Evolutionary conservation across 805 yeast genomes (phyloP).

Genomic region (Danielozyma ontarioensis): DNA sequence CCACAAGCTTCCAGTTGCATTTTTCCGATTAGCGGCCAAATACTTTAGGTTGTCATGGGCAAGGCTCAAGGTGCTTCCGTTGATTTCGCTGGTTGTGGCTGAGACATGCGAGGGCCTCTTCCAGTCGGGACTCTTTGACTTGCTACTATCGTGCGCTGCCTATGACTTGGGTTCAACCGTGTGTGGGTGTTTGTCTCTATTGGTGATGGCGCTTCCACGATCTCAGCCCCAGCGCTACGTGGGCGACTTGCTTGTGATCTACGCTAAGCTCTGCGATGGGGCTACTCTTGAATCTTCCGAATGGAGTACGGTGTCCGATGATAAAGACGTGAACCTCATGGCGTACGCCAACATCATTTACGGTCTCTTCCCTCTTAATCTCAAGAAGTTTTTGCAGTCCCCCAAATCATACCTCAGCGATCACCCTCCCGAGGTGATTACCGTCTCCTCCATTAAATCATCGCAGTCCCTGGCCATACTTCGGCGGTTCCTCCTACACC

Average conservation of each 20-base stretch:
- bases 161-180: conserved; percentile 39
- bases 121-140: conserved; percentile 31
- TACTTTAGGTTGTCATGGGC: conserved; percentile 25
- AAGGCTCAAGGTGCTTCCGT: conserved; percentile 34
- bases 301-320: no score
- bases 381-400: conserved; percentile 35
- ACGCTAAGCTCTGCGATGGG: no score
- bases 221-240: no score
- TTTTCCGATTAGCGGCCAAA: conserved; percentile 32
- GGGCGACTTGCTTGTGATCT: no score
- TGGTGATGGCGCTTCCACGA: conserved; percentile 40
- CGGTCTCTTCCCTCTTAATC: conserved; percentile 52
- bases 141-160: conserved; percentile 32
- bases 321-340: conserved; percentile 21
- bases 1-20: conserved; percentile 26
- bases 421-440: conserved; percentile 11
- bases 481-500: conserved; percentile 42
- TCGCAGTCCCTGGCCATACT: conserved; percentile 18
- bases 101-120: conserved; percentile 22
- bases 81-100: conserved; percentile 31
- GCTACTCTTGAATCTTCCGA: no score
- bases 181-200: conserved; percentile 24
- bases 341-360: conserved; percentile 47
- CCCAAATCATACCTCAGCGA: conserved; percentile 33
- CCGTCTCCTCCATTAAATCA: conserved; percentile 3